phyloP scores from a whole-genome alignment of 306 rosid genomes.

The Vigna unguiculata region DNA sequence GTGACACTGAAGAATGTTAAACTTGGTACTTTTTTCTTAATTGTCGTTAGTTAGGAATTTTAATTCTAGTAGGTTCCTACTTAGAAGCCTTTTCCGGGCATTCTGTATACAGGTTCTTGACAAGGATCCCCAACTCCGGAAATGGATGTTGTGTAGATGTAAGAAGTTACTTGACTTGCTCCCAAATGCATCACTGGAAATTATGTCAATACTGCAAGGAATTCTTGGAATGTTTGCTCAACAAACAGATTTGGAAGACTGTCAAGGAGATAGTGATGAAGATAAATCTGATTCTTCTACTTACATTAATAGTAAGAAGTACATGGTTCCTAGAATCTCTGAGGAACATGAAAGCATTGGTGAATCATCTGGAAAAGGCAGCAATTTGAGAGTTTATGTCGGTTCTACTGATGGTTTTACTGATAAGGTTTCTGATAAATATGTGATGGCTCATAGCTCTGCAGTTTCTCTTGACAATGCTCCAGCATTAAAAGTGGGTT shows the following conservation, averaged over 20 bases:
- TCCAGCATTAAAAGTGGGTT: constrained; percentile 49
- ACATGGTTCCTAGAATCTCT: constrained; percentile 51
- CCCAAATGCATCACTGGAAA: constrained; percentile 53
- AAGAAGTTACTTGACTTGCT: constrained; percentile 61
- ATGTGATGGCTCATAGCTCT: constrained; percentile 49
- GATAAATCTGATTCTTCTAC: constrained; percentile 62
- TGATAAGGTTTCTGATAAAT: constrained; percentile 52
- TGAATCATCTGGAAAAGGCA: constrained; percentile 60
- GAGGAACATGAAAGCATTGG: constrained; percentile 62
- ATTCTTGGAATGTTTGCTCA: constrained; percentile 57
- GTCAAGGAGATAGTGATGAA: constrained; percentile 68
- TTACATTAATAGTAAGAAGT: constrained; percentile 51
- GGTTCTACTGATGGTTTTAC: constrained; percentile 53
- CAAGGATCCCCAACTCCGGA: constrained; percentile 65
- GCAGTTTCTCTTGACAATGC: constrained; percentile 53
- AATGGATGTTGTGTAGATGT: constrained; percentile 70
- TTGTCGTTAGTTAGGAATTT: constrained; percentile 18
- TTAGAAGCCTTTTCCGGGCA: constrained; percentile 24
- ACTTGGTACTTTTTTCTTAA: constrained; percentile 32
- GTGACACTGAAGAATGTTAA: constrained; percentile 22
- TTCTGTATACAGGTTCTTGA: constrained; percentile 70
- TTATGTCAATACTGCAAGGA: constrained; percentile 57
- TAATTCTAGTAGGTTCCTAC: constrained; percentile 24
- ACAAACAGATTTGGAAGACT: constrained; percentile 53
- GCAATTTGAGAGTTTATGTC: constrained; percentile 51